These are phyloP conservation scores for Kondoa subrosea DNA, from an alignment of 768 basidiomycete species.

Conservation along the genomic window DNA sequence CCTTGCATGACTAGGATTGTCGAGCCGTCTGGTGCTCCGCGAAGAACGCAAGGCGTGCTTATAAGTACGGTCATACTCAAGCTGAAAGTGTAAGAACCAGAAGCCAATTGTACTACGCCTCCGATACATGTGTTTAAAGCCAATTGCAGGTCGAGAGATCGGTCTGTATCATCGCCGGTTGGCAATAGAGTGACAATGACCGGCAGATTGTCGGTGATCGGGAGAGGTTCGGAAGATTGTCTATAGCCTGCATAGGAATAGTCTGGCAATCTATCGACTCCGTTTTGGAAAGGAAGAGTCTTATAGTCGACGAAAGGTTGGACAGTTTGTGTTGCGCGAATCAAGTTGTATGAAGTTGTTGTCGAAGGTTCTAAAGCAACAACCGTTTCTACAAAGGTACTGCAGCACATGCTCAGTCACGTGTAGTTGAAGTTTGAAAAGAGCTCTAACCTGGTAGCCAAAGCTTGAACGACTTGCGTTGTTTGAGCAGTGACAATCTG, in stretches of 20 bases:
- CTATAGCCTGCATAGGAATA: conserved; percentile 8
- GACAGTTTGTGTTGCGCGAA: not conserved
- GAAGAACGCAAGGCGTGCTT: not conserved
- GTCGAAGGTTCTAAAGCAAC: not conserved
- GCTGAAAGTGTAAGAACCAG: not conserved
- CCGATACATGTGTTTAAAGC: conserved; percentile 1
- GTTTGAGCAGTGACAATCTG: not conserved
- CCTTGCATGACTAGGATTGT: not conserved
- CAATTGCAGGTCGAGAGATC: not conserved
- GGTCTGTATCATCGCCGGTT: conserved; percentile 1
- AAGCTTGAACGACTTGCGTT: not conserved
- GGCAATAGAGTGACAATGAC: not conserved
- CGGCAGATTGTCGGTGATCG: not conserved
- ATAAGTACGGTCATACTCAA: not conserved
- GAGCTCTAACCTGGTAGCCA: not conserved
- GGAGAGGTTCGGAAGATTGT: not conserved
- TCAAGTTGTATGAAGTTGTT: not conserved
- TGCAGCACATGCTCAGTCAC: not conserved
- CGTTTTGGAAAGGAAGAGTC: not conserved
- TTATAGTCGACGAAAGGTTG: conserved; percentile 1
- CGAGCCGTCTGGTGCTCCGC: not conserved
- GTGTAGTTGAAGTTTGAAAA: not conserved
- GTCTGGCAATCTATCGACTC: not conserved
- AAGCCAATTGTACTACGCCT: not conserved
- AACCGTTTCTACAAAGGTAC: not conserved